Evolutionary conservation across 768 basidiomycete species (phyloP).

Genomic region (Agrocybe praecox): DNA sequence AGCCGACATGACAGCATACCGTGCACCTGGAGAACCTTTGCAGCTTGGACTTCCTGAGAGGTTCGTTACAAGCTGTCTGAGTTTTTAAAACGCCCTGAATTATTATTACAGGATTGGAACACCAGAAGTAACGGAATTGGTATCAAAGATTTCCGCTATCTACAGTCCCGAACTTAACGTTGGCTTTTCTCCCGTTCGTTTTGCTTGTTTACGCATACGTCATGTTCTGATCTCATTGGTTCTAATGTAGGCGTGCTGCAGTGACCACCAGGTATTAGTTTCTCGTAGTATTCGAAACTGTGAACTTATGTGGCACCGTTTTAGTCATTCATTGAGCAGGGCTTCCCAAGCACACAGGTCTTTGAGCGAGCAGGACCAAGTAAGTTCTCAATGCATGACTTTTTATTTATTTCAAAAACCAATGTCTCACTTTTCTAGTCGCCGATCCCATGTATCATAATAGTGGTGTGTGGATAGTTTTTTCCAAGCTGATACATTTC

Average conservation of each 20-base stretch:
- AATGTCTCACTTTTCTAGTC: slow-evolving; percentile 59
- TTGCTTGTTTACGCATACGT: background rate
- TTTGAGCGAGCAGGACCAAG: slow-evolving; percentile 85
- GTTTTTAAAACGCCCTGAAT: background rate
- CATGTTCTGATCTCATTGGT: slow-evolving; percentile 1
- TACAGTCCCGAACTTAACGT: slow-evolving; percentile 82
- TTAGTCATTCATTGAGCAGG: slow-evolving; percentile 80
- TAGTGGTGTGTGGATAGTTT: slow-evolving; percentile 49
- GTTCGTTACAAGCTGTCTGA: slow-evolving; percentile 40
- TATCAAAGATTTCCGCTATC: slow-evolving; percentile 73
- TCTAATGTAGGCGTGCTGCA: slow-evolving; percentile 74
- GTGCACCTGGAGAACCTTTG: slow-evolving; percentile 71
- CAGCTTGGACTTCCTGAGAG: slow-evolving; percentile 80
- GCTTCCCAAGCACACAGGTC: slow-evolving; percentile 84
- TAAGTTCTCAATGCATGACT: slow-evolving; percentile 28
- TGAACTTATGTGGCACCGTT: background rate
- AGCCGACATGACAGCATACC: slow-evolving; percentile 92
- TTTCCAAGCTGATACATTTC: background rate
- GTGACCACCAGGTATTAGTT: slow-evolving; percentile 75
- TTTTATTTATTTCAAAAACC: too few species aligned
- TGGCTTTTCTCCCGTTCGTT: slow-evolving; percentile 61
- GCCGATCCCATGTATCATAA: slow-evolving; percentile 91
- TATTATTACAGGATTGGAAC: slow-evolving; percentile 66
- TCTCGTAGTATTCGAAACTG: background rate
- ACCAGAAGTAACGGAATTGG: slow-evolving; percentile 72